phyloP scores from a whole-genome alignment of 495 filamentous ascomycete genomes.

The Mycothermus thermophilus region DNA sequence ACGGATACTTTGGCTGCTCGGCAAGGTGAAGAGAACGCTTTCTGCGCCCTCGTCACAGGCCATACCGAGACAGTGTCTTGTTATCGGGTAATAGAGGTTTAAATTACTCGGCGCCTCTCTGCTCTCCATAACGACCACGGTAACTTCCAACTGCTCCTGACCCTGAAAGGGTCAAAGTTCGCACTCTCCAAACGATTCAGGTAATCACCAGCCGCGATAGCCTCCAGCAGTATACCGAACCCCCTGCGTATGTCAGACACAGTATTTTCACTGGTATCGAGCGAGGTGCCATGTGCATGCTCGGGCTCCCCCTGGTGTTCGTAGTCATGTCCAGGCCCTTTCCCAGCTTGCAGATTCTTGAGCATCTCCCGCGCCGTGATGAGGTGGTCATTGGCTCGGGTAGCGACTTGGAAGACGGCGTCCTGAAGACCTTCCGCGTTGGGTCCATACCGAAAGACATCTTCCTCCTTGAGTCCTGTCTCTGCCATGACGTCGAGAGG shows the following conservation, averaged over 20 bases:
- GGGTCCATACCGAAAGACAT: constrained; percentile 67
- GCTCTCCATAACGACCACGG: constrained; percentile 77
- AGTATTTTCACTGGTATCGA: constrained; percentile 17
- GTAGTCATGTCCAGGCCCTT: constrained; percentile 67
- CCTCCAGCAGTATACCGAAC: constrained; percentile 69
- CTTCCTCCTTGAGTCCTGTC: constrained; percentile 65
- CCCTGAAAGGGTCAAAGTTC: constrained; percentile 66
- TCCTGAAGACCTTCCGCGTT: constrained; percentile 67
- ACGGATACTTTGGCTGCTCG: no score
- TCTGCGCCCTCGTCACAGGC: no score
- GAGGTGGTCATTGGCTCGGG: constrained; percentile 83
- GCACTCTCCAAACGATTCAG: constrained; percentile 57
- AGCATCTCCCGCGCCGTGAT: constrained; percentile 91
- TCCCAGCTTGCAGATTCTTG: constrained; percentile 54
- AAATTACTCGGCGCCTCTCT: constrained; percentile 41
- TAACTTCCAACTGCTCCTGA: constrained; percentile 69
- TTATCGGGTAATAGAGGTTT: no score
- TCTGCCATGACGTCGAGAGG: constrained; percentile 86
- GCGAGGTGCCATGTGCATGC: constrained; percentile 40
- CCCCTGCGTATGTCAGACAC: constrained; percentile 47
- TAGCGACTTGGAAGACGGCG: constrained; percentile 84
- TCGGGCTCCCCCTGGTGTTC: constrained; percentile 73
- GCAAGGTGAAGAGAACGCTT: no score
- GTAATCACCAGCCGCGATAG: constrained; percentile 64
- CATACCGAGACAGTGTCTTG: no score